Evolutionary conservation across 139 green algal species (phyloP), one percentile per base, ranked within the genome.

Genomic region (Chlorella sorokiniana): DNA sequence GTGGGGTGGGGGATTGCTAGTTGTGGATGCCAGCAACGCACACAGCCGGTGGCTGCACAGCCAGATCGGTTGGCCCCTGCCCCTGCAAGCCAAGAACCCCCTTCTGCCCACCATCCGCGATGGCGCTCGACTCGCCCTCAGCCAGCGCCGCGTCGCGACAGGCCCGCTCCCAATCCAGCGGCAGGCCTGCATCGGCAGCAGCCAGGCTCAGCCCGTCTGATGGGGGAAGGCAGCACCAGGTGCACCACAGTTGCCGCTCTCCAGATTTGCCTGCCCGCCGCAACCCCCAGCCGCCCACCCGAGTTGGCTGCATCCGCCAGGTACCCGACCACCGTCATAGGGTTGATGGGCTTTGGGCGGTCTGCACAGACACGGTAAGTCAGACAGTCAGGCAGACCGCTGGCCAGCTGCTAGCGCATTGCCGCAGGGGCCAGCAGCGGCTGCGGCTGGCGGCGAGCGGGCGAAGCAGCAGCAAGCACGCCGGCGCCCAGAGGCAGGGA

Each of bases 311-410:
- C 77, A 40, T 86, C 83, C 1, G 83, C 83, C n/a, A 87, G 52
- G 79, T 87, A 87, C 3, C 83, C 83, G 29, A 83, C 4, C 52
- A 84, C 77, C 8, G 83, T 87, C 52, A 64, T 62, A 1, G 54
- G 38, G 3, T 76, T 81, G 62, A 87, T 87, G 40, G 78, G 68
- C 42, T 81, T 86, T 51, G 48, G 1, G 18, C 77, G 77, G 45
- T 54, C 73, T 79, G 52, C 54, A 52, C 38, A 10, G 10, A 22
- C 16, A 25, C 16, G 61, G 22, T 33, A 10, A 68, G 61, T 38
- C 23, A 37, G 61, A 38, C 23, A 33, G 61, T 33, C 9, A 16
- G 52, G 27, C 6, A 9, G 4, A 7, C 10, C 7, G 22, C 14
- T 33, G 20, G 61, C 16, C 23, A 38, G n/a, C 61, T 40, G 3